phyloP scores from a whole-genome alignment of 2,329 filamentous ascomycete species.

The Dactylella cylindrospora region DNA sequence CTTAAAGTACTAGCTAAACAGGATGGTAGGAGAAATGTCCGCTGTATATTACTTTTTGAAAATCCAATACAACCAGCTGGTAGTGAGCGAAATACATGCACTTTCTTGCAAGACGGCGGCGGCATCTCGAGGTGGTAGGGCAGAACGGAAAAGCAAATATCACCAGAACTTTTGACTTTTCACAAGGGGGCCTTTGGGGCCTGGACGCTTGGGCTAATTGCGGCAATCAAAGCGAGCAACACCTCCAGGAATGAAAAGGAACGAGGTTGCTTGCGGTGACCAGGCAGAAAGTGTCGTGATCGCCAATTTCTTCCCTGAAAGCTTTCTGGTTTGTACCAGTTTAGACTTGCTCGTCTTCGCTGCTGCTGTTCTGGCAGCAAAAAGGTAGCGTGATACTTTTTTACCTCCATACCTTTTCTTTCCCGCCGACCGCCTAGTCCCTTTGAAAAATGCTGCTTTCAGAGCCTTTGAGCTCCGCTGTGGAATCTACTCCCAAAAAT shows the following conservation, averaged over 20 bases:
- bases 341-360: constrained; percentile 7
- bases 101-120: not conserved
- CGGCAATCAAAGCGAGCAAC: constrained; percentile 12
- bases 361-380: too few species aligned
- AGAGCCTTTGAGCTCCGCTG: too few species aligned
- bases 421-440: too few species aligned
- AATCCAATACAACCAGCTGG: too few species aligned
- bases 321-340: constrained; percentile 30
- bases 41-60: too few species aligned
- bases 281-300: too few species aligned
- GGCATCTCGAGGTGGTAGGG: constrained; percentile 4
- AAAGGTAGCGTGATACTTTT: constrained; percentile 20
- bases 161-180: constrained; percentile 6
- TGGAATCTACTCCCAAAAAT: too few species aligned
- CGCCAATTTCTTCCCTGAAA: constrained; percentile 24
- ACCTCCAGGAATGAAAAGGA: constrained; percentile 25
- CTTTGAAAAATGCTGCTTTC: too few species aligned
- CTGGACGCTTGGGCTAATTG: constrained; percentile 34
- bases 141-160: constrained; percentile 32
- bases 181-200: constrained; percentile 16
- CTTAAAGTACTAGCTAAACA: too few species aligned
- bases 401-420: not conserved
- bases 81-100: constrained; percentile 6
- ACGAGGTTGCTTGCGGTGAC: constrained; percentile 27
- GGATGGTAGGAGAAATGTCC: too few species aligned